Evolutionary conservation across 371 early-diverging fungal species (phyloP).

Genomic region (Cokeromyces recurvatus): DNA sequence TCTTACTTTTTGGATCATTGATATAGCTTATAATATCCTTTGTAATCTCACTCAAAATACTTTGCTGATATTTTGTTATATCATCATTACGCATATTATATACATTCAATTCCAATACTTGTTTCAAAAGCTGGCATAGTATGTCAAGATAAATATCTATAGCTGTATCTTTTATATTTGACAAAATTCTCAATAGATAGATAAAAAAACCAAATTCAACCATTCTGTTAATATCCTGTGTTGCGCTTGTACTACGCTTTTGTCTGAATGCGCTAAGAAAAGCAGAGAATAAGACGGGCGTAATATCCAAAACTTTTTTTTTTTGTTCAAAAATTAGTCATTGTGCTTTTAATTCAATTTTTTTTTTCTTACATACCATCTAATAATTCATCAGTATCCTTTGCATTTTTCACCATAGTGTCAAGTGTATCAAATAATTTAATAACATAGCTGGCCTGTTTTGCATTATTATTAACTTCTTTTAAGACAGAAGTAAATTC

Average conservation of each 20-base stretch:
- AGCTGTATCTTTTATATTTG: background rate
- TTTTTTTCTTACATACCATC: no score
- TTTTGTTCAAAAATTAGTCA: no score
- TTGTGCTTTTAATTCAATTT: no score
- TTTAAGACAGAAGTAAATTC: constrained; percentile 38
- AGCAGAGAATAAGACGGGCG: constrained; percentile 21
- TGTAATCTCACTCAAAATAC: constrained; percentile 16
- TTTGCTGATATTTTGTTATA: constrained; percentile 22
- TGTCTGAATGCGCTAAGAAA: constrained; percentile 31
- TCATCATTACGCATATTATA: constrained; percentile 34
- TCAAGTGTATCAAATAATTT: constrained; percentile 37
- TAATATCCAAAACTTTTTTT: no score
- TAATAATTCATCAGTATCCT: constrained; percentile 9
- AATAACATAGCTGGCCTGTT: constrained; percentile 27
- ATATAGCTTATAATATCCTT: constrained; percentile 16
- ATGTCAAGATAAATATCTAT: constrained; percentile 16
- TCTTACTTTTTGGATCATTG: background rate
- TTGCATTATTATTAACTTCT: constrained; percentile 8
- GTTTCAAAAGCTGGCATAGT: constrained; percentile 16
- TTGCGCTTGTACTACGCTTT: constrained; percentile 22
- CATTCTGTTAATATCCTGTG: constrained; percentile 26
- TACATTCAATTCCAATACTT: constrained; percentile 24
- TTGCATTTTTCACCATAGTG: constrained; percentile 9
- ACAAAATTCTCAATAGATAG: constrained; percentile 15
- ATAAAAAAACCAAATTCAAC: constrained; percentile 41